phyloP scores from a whole-genome alignment of 805 yeast genomes.

The Tetrapisispora namnaoensis region DNA sequence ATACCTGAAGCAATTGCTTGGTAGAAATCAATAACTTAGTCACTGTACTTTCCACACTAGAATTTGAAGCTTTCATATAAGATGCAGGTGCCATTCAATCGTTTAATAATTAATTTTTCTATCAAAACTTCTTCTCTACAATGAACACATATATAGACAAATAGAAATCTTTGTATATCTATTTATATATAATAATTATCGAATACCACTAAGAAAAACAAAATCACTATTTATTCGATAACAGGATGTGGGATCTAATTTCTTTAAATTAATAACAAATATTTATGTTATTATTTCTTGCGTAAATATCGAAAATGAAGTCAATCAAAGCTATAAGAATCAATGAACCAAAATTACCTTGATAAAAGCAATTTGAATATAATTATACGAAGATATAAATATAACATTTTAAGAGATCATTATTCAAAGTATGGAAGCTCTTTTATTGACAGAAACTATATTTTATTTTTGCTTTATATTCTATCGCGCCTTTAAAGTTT shows the following conservation, averaged over 20 bases:
- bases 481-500: neutral
- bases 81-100: neutral
- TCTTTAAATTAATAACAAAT: neutral
- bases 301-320: neutral
- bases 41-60: constrained; percentile 66
- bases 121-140: neutral
- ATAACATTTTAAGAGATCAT: too few species aligned
- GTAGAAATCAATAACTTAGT: constrained; percentile 77
- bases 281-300: neutral
- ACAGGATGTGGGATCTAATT: neutral
- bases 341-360: neutral
- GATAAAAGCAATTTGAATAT: too few species aligned
- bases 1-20: constrained; percentile 72
- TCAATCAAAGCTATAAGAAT: neutral
- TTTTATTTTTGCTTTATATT: too few species aligned
- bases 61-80: constrained; percentile 1
- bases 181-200: too few species aligned
- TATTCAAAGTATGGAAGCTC: too few species aligned
- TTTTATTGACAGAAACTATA: neutral
- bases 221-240: too few species aligned
- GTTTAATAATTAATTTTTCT: neutral
- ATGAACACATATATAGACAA: too few species aligned
- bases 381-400: too few species aligned
- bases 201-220: too few species aligned
- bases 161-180: too few species aligned